Evolutionary conservation across 2,329 filamentous ascomycete genomes (phyloP), one percentile per base, ranked within the genome.

Genomic region (Blastomyces parvus): DNA sequence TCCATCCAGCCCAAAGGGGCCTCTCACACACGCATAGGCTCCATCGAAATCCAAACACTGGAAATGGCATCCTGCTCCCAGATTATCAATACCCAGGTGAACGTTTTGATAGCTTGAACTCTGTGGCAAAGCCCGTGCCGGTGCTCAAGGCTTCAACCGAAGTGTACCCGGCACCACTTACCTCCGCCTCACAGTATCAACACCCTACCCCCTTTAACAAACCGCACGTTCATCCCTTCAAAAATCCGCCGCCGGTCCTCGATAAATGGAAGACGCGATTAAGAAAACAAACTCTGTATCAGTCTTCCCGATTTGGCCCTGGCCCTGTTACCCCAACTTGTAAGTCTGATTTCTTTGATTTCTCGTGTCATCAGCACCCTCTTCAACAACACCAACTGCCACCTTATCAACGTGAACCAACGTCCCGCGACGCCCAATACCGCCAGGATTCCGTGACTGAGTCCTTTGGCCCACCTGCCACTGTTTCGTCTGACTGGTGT

Each of bases 141-240:
- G 58, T 64, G 14, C 63, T 68, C 11, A 48, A 60, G 40, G 65
- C 64, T 9, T 66, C 67, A 8, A 66, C 64, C 1, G 61, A 55
- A 36, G 58, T 59, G 38, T 56, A 44, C n/a, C 66, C 64, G 36
- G 58, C 64, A 33, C 65, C 62, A 13, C 58, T 57, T 30, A 27
- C 58, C 27, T 59, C 64, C 27, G 19, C 56, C 13, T 60, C 64
- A 19, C 55, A 46, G 5, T 68, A 68, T 42, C 64, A 64, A 46
- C 67, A 68, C 44, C 67, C 67, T 1, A 59, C 52, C 4, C 64
- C 67, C n/a, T 48, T 68, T 19, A 33, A 50, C 22, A 62, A 64
- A n/a, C 30, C 64, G 3, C 67, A 68, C 25, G 25, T 61, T 13
- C 65, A 68, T 60, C 67, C 67, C 14, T 68, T 68, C 59, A 61